Evolutionary conservation across 1,139 yeast species (phyloP), one percentile per base, ranked within the genome.

Genomic region (Saccharomyces hybrid): DNA sequence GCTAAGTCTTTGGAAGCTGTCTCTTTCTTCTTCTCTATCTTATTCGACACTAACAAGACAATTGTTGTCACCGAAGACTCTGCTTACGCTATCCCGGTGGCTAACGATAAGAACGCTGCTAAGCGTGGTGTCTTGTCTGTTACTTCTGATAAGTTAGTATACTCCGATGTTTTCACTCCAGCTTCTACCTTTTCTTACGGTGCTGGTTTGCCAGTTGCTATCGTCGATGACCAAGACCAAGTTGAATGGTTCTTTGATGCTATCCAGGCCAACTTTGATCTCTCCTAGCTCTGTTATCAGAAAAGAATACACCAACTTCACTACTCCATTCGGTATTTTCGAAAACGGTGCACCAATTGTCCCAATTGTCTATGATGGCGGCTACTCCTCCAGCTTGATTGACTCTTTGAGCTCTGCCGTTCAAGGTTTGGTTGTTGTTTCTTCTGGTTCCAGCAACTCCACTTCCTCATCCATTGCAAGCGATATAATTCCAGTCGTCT

Each of bases 61-160:
- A 57, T 67, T 42, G 65, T 67, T 31, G 61, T 67, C 52, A 51
- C 63, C 44, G 60, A 60, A 23, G 62, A 63, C 52, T 57, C 57
- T 5, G 52, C 56, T n/a, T 50, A 57, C 26, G 70, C 64, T 46
- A 48, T 60, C 13, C 32, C 56, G 23, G 69, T 66, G 25, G 69
- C 69, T 29, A 57, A 58, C 49, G 56, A 59, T 48, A 54, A 63
- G 13, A 54, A 47, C 9, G 57, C 65, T 11, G 53, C 55, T 20
- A 57, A 56, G 32, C 66, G 69, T 56, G 69, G 69, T 53, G 60
- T 65, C n/a, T 51, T 66, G 52, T 61, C 64, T 27, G 65, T 64
- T 47, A 56, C 54, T 42, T 50, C 54, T 47, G 55, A 53, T 31
- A 62, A 64, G 48, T 42, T 61, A n/a, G 60, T 67, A 48, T 66